Evolutionary conservation across 208 protist species (phyloP).

Genomic region (Tritrichomonas foetus): DNA sequence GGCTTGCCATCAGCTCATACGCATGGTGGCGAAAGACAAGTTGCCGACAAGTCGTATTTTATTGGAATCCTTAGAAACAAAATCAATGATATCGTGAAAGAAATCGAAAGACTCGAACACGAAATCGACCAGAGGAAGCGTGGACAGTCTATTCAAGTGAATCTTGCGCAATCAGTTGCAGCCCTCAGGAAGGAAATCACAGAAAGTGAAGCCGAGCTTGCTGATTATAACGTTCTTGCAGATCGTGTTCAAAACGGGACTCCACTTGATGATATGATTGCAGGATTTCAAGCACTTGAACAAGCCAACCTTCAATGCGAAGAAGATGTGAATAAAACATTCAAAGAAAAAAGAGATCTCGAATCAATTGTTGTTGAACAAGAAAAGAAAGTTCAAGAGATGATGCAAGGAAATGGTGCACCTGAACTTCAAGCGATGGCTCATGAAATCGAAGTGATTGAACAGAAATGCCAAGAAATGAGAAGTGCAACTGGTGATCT

Average conservation of each 20-base stretch:
- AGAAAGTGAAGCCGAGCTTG: background rate
- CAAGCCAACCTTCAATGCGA: background rate
- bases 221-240: slow-evolving; percentile 32
- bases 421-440: slow-evolving; percentile 25
- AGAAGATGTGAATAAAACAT: background rate
- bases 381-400: background rate
- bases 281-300: background rate
- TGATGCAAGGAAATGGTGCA: background rate
- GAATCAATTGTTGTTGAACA: slow-evolving; percentile 35
- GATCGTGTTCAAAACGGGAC: background rate
- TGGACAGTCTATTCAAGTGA: background rate
- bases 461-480: background rate
- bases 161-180: background rate
- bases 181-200: background rate
- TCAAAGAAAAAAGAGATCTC: background rate
- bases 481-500: background rate
- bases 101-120: slow-evolving; percentile 20
- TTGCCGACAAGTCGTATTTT: background rate
- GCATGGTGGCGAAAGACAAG: background rate
- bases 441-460: background rate
- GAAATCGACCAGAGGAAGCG: background rate
- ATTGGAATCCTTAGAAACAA: background rate
- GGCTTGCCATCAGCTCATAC: background rate
- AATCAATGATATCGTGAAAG: background rate
- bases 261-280: background rate